Evolutionary conservation across 208 protist genomes (phyloP).

Genomic region (Trypanosomatidae sp.): DNA sequence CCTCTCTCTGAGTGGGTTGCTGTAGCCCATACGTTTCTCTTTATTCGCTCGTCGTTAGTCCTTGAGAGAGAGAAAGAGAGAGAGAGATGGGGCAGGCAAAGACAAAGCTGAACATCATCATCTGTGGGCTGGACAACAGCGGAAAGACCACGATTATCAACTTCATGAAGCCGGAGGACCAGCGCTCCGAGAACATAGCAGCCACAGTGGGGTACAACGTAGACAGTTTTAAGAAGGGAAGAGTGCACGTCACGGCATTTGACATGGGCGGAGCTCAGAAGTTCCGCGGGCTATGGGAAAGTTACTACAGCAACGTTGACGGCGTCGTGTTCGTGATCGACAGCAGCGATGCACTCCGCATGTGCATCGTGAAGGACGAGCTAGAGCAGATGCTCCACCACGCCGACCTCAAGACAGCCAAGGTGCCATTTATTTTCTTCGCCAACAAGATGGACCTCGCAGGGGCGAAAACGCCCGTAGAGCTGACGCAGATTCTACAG

Average conservation of each 20-base stretch:
- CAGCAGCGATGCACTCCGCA: slow-evolving; percentile 82
- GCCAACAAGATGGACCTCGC: slow-evolving; percentile 93
- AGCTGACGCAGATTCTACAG: slow-evolving; percentile 81
- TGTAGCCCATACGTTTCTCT: too few species aligned
- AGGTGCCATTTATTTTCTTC: slow-evolving; percentile 83
- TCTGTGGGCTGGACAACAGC: slow-evolving; percentile 91
- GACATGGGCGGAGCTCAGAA: slow-evolving; percentile 99
- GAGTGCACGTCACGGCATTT: slow-evolving; percentile 97
- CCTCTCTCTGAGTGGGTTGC: background rate
- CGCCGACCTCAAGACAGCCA: slow-evolving; percentile 37
- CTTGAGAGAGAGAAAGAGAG: background rate
- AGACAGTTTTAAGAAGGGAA: slow-evolving; percentile 94
- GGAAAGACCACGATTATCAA: slow-evolving; percentile 99
- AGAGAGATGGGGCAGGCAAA: slow-evolving; percentile 76
- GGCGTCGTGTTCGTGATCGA: slow-evolving; percentile 96
- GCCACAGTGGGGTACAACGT: slow-evolving; percentile 97
- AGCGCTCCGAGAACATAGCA: slow-evolving; percentile 92
- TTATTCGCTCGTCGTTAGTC: background rate
- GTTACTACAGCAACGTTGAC: slow-evolving; percentile 96
- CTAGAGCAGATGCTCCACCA: slow-evolving; percentile 77
- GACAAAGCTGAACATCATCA: slow-evolving; percentile 81
- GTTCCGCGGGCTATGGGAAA: slow-evolving; percentile 96
- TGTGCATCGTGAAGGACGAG: slow-evolving; percentile 88
- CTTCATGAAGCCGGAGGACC: slow-evolving; percentile 94
- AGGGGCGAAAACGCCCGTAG: slow-evolving; percentile 71